Base-by-base conservation (phyloP, 495 filamentous ascomycete genomes). In the Rhypophila decipiens region DNA sequence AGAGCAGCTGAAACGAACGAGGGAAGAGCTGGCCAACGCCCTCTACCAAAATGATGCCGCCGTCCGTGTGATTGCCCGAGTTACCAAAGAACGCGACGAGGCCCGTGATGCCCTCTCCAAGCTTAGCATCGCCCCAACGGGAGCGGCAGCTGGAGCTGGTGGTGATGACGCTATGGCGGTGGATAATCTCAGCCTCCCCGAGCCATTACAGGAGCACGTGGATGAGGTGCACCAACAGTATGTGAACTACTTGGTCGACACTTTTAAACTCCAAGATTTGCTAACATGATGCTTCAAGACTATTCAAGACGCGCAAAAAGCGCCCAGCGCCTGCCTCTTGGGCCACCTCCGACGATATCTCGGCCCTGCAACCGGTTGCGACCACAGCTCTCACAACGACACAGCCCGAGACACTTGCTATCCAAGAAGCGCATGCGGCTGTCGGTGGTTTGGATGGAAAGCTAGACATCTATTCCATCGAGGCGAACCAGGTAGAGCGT, bases 31-130 rank as follows among this genome's bases (percentile, higher is more conserved):
- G 24, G 86, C 87, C 39, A 88, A 89, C 2, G 87, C 93, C 12
- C 76, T 98, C 29, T 98, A 98, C 66, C 90, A 96, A 66, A 84
- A 96, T 57, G 93, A 98, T 76, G 94, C 91, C 8, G 93, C 93
- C 31, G 81, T 91, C 5, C 77, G 94, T 46, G 93, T 98, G 42
- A 95, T 97, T 66, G 89, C 88, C 34, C 79, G 94, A 24, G 60
- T 98, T 60, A 85, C 88, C 15, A 81, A 77, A 57, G 93, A 98
- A 70, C 72, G 94, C 44, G 91, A 97, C 57, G 91, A 97, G 61
- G 90, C 93, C 22, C 73, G 91, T 53, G 87, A 95, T 66, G 88
- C 94, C n/a, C 75, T 97, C 24, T 88, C 88, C 10, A 86, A 86
- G 59, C 77, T 97, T 11, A 85, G 83, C 1, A 78, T 95, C 40